A percentile compares a stretch with the other conserved stretches of the same genome.
Conservation (phyloP, 2,329 filamentous ascomycete species). For the Monosporascus sp. region DNA sequence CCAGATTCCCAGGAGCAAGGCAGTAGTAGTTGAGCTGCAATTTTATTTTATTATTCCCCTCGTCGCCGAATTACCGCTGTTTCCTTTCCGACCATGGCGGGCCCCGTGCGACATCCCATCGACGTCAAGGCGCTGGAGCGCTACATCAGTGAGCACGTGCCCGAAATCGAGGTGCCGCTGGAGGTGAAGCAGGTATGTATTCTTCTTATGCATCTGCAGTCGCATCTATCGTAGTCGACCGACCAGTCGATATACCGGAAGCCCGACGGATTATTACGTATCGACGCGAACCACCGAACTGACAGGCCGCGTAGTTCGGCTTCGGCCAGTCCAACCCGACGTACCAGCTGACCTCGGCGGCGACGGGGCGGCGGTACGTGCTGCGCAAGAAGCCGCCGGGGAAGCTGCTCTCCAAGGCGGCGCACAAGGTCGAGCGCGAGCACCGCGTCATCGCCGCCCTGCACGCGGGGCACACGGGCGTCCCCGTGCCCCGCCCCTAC, state of each 20-base stretch:
- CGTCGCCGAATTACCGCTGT: background rate
- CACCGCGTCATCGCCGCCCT: conserved; percentile 86
- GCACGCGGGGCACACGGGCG: conserved; percentile 57
- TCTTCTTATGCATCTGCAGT: background rate
- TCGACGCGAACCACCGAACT: conserved; percentile 3
- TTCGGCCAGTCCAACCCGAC: conserved; percentile 98
- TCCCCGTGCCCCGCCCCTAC: conserved; percentile 79
- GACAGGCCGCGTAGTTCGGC: conserved; percentile 62
- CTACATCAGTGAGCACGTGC: conserved; percentile 75
- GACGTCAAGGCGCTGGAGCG: conserved; percentile 73
- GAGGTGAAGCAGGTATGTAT: conserved; percentile 77
- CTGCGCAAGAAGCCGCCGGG: conserved; percentile 98
- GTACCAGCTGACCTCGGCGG: conserved; percentile 76
- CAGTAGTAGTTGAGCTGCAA: no score
- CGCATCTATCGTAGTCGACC: no score
- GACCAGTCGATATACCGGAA: no score
- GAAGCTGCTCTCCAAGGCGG: conserved; percentile 84
- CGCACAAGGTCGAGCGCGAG: conserved; percentile 94
- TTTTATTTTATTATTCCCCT: no score
- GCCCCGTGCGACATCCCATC: conserved; percentile 83
- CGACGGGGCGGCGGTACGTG: conserved; percentile 66
- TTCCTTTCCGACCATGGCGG: conserved; percentile 60
- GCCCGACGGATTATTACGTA: background rate
- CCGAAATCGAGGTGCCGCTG: conserved; percentile 75
- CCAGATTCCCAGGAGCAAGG: no score